Evolutionary conservation across 2,329 filamentous ascomycete species (phyloP).

Genomic region (Calonectria pseudoreteaudii): DNA sequence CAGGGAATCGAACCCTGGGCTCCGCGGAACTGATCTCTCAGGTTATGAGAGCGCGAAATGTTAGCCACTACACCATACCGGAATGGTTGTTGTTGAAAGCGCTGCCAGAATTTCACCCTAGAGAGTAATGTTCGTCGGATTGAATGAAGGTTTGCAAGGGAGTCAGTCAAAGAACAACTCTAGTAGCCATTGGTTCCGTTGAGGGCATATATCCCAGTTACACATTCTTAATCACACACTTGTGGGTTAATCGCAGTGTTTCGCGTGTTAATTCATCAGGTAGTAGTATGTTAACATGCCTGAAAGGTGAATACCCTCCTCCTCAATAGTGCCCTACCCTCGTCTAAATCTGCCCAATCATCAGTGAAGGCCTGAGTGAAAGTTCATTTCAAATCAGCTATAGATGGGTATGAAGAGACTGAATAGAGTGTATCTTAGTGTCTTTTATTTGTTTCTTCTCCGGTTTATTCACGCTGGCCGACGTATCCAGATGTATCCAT

Average conservation of each 20-base stretch:
- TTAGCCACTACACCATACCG: slow-evolving; percentile 50
- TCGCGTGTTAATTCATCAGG: not conserved
- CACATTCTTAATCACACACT: not conserved
- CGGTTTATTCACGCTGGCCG: not conserved
- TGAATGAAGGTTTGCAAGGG: not conserved
- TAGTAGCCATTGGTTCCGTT: not conserved
- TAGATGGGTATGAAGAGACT: not conserved
- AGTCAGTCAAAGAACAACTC: no score
- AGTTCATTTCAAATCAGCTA: not conserved
- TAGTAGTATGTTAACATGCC: not conserved
- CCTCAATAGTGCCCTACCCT: not conserved
- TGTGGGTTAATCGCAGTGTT: not conserved
- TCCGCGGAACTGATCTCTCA: slow-evolving; percentile 30
- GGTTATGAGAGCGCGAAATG: slow-evolving; percentile 47
- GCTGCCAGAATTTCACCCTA: not conserved
- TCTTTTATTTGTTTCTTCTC: not conserved
- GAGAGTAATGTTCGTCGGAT: not conserved
- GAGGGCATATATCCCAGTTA: not conserved
- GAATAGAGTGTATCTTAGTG: no score
- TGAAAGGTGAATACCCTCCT: not conserved
- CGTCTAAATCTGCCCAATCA: not conserved
- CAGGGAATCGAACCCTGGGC: slow-evolving; percentile 17
- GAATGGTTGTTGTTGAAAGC: slow-evolving; percentile 17
- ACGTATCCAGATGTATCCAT: no score
- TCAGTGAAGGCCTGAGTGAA: not conserved